Evolutionary conservation across 2,329 filamentous ascomycete genomes (phyloP).

Genomic region (Colletotrichum theobromicola): DNA sequence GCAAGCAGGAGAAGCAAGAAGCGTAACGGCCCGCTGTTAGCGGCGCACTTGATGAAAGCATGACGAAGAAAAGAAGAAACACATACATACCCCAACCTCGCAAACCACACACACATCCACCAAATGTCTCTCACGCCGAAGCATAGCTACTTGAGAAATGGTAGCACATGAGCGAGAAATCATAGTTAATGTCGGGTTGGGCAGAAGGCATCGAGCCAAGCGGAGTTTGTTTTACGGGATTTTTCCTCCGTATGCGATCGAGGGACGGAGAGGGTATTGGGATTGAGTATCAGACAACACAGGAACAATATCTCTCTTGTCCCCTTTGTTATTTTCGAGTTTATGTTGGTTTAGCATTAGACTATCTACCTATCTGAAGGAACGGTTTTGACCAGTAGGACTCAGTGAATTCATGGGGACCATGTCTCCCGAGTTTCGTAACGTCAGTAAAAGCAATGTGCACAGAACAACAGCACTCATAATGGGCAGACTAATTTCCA

Average conservation of each 20-base stretch:
- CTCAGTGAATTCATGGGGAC: neutral
- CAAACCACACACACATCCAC: neutral
- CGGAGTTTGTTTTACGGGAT: neutral
- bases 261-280: neutral
- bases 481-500: neutral
- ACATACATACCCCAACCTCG: neutral
- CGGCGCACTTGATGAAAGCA: slow-evolving; percentile 16
- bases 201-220: neutral
- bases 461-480: neutral
- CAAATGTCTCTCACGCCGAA: neutral
- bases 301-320: neutral
- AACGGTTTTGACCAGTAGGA: neutral
- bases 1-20: slow-evolving; percentile 8
- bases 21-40: neutral
- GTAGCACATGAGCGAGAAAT: neutral
- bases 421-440: neutral
- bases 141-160: neutral
- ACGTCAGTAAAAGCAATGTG: neutral
- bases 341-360: slow-evolving; percentile 2
- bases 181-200: neutral
- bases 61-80: slow-evolving; percentile 3
- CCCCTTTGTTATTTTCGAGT: neutral
- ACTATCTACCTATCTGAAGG: slow-evolving; percentile 6
- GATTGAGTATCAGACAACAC: neutral
- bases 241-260: neutral